Evolutionary conservation across 1,284 basidiomycete species (phyloP), one percentile per base, ranked within the genome.

Genomic region (Tilletia indica): DNA sequence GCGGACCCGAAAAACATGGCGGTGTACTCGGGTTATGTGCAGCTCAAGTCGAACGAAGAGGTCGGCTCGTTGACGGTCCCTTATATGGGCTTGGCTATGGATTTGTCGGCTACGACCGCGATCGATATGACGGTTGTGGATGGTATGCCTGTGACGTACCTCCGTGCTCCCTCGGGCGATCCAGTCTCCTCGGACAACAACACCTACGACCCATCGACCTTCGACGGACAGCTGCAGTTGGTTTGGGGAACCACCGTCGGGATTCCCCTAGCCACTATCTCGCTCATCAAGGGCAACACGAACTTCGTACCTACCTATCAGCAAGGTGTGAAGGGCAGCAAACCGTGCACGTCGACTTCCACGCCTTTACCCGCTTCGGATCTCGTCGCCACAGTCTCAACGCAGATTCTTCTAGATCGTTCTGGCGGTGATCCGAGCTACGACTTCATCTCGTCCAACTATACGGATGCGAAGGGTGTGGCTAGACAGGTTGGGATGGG

Each of bases 41-140:
- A 42, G 36, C 31, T 64, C 3, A 42, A 39, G 36, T 64, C 61
- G 36, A 42, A 64, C 36, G 38, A 64, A 38, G 36, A 64, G 12
- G 16, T 64, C 36, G 61, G 61, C 36, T 19, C 61, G 36, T 16
- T 64, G 9, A 64, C 36, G 31, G 61, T 64, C 3, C 61, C 61
- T n/a, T 64, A 64, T 36, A 88, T 88, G 58, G 89, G 89, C 3
- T 89, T 87, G 85, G 87, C 90, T 73, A 82, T 88, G 6, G 36
- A 64, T 16, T 11, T 64, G 85, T 94, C 89, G 79, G 89, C 87
- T 5, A 21, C 34, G 6, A 21, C 25, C 21, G 34, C 56, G 1
- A 66, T 61, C 2, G 67, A 68, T 66, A 74, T 73, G 73, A 72
- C 68, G 42, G 72, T 70, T n/a, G 67, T 68, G 67, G 72, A 72